Base-by-base conservation (phyloP, 2,329 filamentous ascomycete genomes). In the Penicillium verrucosum region DNA sequence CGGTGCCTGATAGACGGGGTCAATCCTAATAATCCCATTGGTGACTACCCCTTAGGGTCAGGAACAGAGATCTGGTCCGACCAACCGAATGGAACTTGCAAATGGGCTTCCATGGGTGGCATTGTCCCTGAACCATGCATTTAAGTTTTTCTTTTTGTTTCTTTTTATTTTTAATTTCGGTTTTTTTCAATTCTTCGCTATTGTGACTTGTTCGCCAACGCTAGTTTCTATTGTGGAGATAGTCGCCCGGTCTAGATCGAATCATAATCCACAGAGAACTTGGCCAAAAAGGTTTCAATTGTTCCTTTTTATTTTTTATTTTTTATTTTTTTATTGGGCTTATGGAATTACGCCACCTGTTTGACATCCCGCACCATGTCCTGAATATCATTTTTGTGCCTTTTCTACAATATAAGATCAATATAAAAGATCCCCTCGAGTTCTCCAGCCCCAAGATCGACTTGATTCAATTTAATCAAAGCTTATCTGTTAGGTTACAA, bases 1-100 rank as follows among this genome's bases (percentile, higher is more conserved):
- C 46, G 46, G 42, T 49, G 27, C 47, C 54, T 52, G 41, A 40
- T 42, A 32, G 18, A 34, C 8, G 29, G 12, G 18, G 36, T 7
- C 1, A 21, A 16, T 45, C 27, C 25, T 5, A 10, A n/a, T 41
- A 29, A 56, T 52, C 27, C 54, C 21, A 56, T 56, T 56, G 48
- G 54, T 16, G 18, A 25, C 40, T 29, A 23, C 11, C 1, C 1
- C 21, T 36, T 16, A 12, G 36, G n/a, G 16, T 16, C 29, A 44
- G 42, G 48, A 30, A 30, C 18, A 44, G 21, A 42, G 50, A 16
- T 40, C 14, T 46, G 48, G 48, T 52, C 9, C 12, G 41, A 29
- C 54, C 54, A 56, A 56, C 48, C 41, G 41, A 52, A 41, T 56
- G 48, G 18, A 52, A 56, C 14, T 40, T 6, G 8, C 23, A 9